Percentiles rank a stretch among this genome's conserved stretches.
Evolutionary conservation across 768 basidiomycete genomes (phyloP).

Genomic region (Agrocybe praecox): DNA sequence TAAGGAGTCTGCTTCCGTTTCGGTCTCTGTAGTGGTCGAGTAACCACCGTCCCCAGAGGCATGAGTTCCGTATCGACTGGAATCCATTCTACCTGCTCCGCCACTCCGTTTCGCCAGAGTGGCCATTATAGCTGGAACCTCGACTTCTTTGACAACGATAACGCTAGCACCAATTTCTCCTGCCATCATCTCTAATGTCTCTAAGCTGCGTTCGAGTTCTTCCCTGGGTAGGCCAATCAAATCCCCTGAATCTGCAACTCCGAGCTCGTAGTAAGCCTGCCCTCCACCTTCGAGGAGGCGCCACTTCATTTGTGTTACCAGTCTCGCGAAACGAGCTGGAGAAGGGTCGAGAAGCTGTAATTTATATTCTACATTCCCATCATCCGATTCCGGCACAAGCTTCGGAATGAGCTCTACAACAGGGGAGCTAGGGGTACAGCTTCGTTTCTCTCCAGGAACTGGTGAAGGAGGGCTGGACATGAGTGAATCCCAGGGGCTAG

Average conservation of each 20-base stretch:
- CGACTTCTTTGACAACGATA: constrained; percentile 87
- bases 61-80: constrained; percentile 30
- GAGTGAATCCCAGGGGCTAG: constrained; percentile 83
- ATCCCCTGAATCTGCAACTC: constrained; percentile 85
- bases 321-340: constrained; percentile 73
- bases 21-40: constrained; percentile 37
- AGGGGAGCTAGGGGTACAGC: constrained; percentile 33
- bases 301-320: constrained; percentile 97
- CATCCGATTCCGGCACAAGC: constrained; percentile 77
- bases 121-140: constrained; percentile 62
- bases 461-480: constrained; percentile 56
- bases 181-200: constrained; percentile 93
- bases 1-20: constrained; percentile 37
- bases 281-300: constrained; percentile 84
- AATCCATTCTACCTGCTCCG: constrained; percentile 29
- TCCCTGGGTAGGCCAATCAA: constrained; percentile 75
- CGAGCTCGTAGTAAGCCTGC: constrained; percentile 81
- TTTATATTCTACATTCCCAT: constrained; percentile 95
- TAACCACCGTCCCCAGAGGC: constrained; percentile 32
- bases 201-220: constrained; percentile 81
- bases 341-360: constrained; percentile 83
- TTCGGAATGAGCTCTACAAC: constrained; percentile 51
- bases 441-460: constrained; percentile 25
- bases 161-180: constrained; percentile 92
- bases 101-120: constrained; percentile 37